Conservation (phyloP, 1,284 basidiomycete species). For the Leccinum ponderosum region DNA sequence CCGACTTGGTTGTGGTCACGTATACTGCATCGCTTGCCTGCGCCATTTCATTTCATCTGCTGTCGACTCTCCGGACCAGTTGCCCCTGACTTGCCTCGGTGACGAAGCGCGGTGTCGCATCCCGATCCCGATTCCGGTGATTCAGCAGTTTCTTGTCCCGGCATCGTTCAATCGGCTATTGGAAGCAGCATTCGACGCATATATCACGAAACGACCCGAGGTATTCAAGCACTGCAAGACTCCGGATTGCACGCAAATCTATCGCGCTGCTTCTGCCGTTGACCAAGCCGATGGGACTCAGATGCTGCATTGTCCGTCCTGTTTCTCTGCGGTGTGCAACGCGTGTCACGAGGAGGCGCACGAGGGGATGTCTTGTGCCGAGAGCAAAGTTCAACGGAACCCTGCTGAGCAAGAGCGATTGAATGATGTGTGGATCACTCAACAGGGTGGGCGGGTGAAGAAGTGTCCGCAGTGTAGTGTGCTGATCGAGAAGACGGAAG, state of each 20-base stretch:
- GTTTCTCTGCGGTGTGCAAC: constrained; percentile 51
- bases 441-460: constrained; percentile 35
- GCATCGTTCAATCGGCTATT: constrained; percentile 46
- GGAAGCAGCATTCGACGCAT: constrained; percentile 43
- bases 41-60: constrained; percentile 51
- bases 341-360: constrained; percentile 53
- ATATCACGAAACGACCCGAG: constrained; percentile 47
- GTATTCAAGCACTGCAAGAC: constrained; percentile 56
- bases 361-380: constrained; percentile 51
- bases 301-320: constrained; percentile 47
- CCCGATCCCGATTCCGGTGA: constrained; percentile 50
- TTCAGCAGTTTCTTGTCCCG: constrained; percentile 46
- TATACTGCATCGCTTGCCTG: constrained; percentile 53
- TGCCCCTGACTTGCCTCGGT: constrained; percentile 56
- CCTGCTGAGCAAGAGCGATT: constrained; percentile 45
- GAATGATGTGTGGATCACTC: constrained; percentile 42
- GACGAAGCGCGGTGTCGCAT: constrained; percentile 47
- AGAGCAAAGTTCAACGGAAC: constrained; percentile 34
- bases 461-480: constrained; percentile 44
- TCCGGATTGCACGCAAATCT: constrained; percentile 57
- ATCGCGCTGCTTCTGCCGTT: constrained; percentile 33
- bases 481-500: constrained; percentile 50
- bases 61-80: constrained; percentile 38
- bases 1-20: constrained; percentile 50
- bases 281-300: constrained; percentile 18